Evolutionary conservation across 257 asterid species (phyloP).

Genomic region (Datura wrightii): DNA sequence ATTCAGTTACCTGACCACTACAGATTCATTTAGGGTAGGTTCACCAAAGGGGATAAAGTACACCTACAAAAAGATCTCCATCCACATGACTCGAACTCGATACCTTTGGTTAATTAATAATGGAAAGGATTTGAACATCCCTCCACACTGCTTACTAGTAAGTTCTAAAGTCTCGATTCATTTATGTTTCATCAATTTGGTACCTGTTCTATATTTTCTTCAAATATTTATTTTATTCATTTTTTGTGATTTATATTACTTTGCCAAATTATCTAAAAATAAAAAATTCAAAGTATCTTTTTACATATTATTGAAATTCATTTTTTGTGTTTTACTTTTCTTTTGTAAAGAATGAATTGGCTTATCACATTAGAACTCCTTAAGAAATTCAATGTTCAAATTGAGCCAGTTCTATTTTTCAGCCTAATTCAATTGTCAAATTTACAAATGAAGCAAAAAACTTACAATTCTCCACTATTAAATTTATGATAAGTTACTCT

Average conservation of each 20-base stretch:
- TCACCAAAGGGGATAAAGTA: neutral
- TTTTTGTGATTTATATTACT: no score
- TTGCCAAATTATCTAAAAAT: no score
- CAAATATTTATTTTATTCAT: no score
- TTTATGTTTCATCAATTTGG: neutral
- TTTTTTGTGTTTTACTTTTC: no score
- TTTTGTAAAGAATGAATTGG: no score
- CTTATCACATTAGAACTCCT: no score
- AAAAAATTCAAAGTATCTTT: no score
- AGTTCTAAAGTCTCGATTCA: neutral
- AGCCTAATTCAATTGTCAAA: neutral
- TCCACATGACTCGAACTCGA: neutral
- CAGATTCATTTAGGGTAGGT: neutral
- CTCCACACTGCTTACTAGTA: neutral
- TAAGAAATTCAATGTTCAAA: no score
- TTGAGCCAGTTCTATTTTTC: neutral
- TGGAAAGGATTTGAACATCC: no score
- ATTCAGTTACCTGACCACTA: no score
- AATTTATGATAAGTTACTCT: neutral
- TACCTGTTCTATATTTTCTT: neutral
- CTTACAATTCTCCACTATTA: neutral
- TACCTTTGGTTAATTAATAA: neutral
- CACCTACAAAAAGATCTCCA: neutral
- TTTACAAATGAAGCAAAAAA: neutral
- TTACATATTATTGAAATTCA: no score